Base-by-base conservation (phyloP, 352 stramenopile genomes). In the Albugo laibachii region DNA sequence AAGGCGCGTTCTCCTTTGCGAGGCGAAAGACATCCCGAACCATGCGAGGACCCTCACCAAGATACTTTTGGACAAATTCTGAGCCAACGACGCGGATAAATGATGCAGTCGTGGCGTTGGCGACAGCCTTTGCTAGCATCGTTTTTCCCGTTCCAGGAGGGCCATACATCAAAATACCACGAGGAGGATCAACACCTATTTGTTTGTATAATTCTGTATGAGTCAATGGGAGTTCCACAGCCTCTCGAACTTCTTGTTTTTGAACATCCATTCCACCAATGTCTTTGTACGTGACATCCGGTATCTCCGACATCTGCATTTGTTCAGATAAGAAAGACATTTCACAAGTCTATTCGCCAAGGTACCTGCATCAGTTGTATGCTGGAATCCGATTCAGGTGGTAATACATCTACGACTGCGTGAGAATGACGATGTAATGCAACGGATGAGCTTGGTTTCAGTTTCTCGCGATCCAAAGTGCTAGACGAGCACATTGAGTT, bases 11-110 rank as follows among this genome's bases (percentile, higher is more conserved):
- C 63, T 99, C 95, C 51, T 96, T 94, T 36, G 96, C 96, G 15
- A 99, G 80, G 6, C 95, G 88, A 66, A 99, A 99, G n/a, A 99
- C 95, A 64, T 99, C 95, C 47, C 96, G 91, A 47, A 99, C 96
- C 95, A 99, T 99, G 39, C 95, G 92, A 41, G 96, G 95, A n/a
- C 96, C 96, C 72, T 99, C 95, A 16, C 83, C 83, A 12, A 99
- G 59, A 58, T 99, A 99, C 69, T 99, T 99, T 63, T 99, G 96
- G 42, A 99, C 96, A 63, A 99, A 99, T 73, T 99, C 95, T 0
- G 89, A 98, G 42, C 95, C 92, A 11, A 87, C 89, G 44, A 97
- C 83, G 44, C 82, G 88, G 56, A 99, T 99, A 71, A 99, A 99
- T 34, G 94, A 96, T 31, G 95, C 96, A 5, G 94, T 97, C 13